Evolutionary conservation across 192 early-diverging fungal genomes (phyloP), one percentile per base, ranked within the genome.

Genomic region (Backusella westeae): DNA sequence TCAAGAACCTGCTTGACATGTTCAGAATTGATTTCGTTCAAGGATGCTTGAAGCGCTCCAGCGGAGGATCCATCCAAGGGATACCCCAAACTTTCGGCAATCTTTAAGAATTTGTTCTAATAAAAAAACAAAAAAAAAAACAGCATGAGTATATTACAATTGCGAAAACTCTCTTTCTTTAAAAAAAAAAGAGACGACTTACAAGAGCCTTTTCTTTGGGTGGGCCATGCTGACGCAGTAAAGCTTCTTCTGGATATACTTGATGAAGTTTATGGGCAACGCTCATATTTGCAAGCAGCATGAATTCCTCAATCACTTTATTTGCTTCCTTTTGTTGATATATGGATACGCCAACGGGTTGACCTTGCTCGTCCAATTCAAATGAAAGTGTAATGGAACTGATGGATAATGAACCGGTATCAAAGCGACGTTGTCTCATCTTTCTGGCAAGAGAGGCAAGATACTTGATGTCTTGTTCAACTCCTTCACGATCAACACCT

Each of bases 301-400:
- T 98, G 76, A 99, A 99, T 80, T 99, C 98, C 82, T 99, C 97
- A 67, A 99, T 95, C 10, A 99, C 86, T 2, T 94, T 91, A 80
- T 99, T 99, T 21, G 96, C 94, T 63, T 99, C 98, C 82, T 98
- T 98, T 56, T 94, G 68, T 67, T 86, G 71, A 95, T 95, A 87
- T 93, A 96, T 78, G 95, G 85, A 77, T 91, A 94, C 59, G 92
- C 93, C 71, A 91, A 94, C 87, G 1, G 98, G 97, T 75, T 98
- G 92, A 74, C 96, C 91, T 29, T 74, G 42, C 26, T 95, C 86
- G 76, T 99, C 96, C 15, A 98, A 86, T 8, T 92, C 92, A 85
- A 99, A 99, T 6, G 92, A 88, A 29, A 99, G 93, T 78, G 93
- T 94, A 59, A 98, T 94, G 6, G 95, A 95, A 34, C 95, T 93